Conservation (phyloP, 2,329 filamentous ascomycete genomes). For the Trichoderma atroviride region DNA sequence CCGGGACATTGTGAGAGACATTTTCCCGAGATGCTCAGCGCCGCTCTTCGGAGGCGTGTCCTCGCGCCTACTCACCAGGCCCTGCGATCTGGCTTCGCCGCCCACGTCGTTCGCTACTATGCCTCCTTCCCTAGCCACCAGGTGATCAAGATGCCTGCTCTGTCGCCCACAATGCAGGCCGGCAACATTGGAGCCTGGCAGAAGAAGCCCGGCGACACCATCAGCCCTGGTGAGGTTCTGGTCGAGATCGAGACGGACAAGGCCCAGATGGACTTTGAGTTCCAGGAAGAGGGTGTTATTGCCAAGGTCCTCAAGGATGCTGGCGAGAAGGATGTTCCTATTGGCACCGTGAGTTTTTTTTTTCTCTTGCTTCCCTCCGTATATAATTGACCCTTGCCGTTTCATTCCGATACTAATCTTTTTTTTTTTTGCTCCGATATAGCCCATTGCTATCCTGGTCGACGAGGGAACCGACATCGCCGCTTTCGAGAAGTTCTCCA, state of each 20-base stretch:
- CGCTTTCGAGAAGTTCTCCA: slow-evolving; percentile 84
- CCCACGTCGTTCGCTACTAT: slow-evolving; percentile 64
- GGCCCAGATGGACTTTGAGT: slow-evolving; percentile 99
- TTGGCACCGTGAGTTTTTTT: slow-evolving; percentile 79
- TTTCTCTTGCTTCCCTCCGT: slow-evolving; percentile 13
- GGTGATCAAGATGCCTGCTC: slow-evolving; percentile 94
- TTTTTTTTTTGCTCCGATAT: slow-evolving; percentile 25
- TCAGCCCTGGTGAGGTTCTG: slow-evolving; percentile 90
- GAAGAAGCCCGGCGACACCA: slow-evolving; percentile 89
- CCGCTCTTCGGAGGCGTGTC: slow-evolving; percentile 64
- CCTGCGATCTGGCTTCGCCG: slow-evolving; percentile 55
- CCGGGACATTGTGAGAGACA: slow-evolving; percentile 34
- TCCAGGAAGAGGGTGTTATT: slow-evolving; percentile 95
- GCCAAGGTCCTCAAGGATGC: slow-evolving; percentile 92
- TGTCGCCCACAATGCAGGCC: slow-evolving; percentile 96
- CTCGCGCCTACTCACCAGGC: slow-evolving; percentile 55
- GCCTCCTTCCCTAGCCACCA: slow-evolving; percentile 93
- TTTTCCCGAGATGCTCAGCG: slow-evolving; percentile 59
- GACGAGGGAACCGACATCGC: slow-evolving; percentile 87
- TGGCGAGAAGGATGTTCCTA: slow-evolving; percentile 89
- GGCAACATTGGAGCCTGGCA: slow-evolving; percentile 98
- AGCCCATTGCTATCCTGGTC: slow-evolving; percentile 96
- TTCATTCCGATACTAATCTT: slow-evolving; percentile 20
- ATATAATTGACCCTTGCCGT: neutral
- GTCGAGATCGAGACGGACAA: slow-evolving; percentile 99